phyloP scores from a whole-genome alignment of 2,329 filamentous ascomycete species.

The Hypoxylon sp. region DNA sequence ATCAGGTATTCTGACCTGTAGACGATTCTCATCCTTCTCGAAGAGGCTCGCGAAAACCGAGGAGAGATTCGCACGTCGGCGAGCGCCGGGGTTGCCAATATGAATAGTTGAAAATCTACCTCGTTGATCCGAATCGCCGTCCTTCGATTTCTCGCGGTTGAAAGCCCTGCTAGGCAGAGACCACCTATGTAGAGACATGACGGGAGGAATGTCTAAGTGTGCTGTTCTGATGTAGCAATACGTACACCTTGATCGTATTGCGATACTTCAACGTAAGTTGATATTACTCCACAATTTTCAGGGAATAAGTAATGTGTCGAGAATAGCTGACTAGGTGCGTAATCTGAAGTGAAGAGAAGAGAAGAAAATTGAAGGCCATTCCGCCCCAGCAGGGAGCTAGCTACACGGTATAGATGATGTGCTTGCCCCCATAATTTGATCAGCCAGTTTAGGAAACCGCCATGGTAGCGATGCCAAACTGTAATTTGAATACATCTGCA shows the following conservation, averaged over 20 bases:
- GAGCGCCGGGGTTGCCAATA: slow-evolving; percentile 19
- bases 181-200: slow-evolving; percentile 42
- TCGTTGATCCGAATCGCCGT: slow-evolving; percentile 12
- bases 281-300: slow-evolving; percentile 12
- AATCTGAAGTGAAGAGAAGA: slow-evolving; percentile 9
- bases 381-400: not conserved
- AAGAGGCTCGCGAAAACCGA: slow-evolving; percentile 34
- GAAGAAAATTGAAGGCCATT: not conserved
- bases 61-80: slow-evolving; percentile 34
- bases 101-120: slow-evolving; percentile 33
- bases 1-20: not conserved
- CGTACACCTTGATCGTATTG: slow-evolving; percentile 27
- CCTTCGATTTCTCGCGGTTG: slow-evolving; percentile 31
- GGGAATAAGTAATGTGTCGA: slow-evolving; percentile 24
- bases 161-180: slow-evolving; percentile 39
- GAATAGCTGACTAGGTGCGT: slow-evolving; percentile 17
- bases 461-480: not conserved
- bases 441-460: not conserved
- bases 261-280: slow-evolving; percentile 18
- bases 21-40: slow-evolving; percentile 37
- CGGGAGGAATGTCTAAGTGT: slow-evolving; percentile 22
- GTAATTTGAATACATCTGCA: not conserved
- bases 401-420: not conserved
- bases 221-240: slow-evolving; percentile 30
- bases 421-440: not conserved